phyloP scores from a whole-genome alignment of 2,329 filamentous ascomycete genomes.

The Rhinocladiella mackenziei region DNA sequence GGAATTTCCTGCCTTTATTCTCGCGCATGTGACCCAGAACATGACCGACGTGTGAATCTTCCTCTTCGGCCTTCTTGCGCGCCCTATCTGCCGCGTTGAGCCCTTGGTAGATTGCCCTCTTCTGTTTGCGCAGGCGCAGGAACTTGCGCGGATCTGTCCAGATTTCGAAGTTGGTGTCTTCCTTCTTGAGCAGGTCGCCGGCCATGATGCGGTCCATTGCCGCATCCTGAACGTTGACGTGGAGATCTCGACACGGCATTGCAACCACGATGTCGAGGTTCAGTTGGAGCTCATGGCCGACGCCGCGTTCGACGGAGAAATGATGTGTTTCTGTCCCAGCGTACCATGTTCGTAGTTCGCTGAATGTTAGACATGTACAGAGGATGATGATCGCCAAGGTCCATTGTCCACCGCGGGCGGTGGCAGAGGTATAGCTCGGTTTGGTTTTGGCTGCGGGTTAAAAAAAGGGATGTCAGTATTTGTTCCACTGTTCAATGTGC shows the following conservation, averaged over 20 bases:
- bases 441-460: constrained; percentile 82
- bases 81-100: constrained; percentile 61
- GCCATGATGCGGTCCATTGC: constrained; percentile 88
- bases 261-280: constrained; percentile 90
- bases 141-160: constrained; percentile 50
- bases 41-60: constrained; percentile 84
- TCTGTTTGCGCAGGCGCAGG: constrained; percentile 51
- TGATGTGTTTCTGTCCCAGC: constrained; percentile 77
- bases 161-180: constrained; percentile 73
- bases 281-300: constrained; percentile 83
- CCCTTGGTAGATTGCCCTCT: constrained; percentile 51
- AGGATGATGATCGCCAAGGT: constrained; percentile 75
- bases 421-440: constrained; percentile 81
- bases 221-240: constrained; percentile 95
- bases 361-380: constrained; percentile 69
- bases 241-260: constrained; percentile 84
- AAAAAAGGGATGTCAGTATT: constrained; percentile 1
- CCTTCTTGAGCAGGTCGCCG: constrained; percentile 65
- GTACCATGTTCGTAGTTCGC: constrained; percentile 80
- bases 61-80: constrained; percentile 47
- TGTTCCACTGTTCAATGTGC: not conserved
- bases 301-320: constrained; percentile 88
- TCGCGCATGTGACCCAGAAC: constrained; percentile 71
- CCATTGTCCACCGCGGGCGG: constrained; percentile 86
- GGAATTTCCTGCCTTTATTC: constrained; percentile 61